phyloP scores from a whole-genome alignment of 345 rosid genomes.

The Mallotus nudiflorus region DNA sequence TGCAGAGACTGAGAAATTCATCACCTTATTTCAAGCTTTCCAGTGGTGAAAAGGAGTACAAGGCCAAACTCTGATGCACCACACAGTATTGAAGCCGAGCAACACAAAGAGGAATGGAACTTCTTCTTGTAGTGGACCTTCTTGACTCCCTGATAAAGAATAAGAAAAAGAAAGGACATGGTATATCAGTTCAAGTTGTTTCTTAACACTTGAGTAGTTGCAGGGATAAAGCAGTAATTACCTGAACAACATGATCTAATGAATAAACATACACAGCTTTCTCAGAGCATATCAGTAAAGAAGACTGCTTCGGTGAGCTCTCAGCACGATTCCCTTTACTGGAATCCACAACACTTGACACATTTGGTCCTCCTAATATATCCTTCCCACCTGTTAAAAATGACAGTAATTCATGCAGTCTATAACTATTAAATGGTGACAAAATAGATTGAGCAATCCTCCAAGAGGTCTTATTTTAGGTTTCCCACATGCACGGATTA shows the following conservation, averaged over 20 bases:
- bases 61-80: conserved; percentile 65
- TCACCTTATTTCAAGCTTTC: conserved; percentile 82
- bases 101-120: conserved; percentile 62
- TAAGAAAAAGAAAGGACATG: conserved; percentile 3
- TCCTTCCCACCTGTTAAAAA: conserved; percentile 54
- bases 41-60: conserved; percentile 60
- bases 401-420: conserved; percentile 10
- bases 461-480: conserved; percentile 4
- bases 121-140: conserved; percentile 82
- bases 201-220: background rate
- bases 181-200: background rate
- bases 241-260: conserved; percentile 65
- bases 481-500: background rate
- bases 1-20: background rate
- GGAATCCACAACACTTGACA: conserved; percentile 28
- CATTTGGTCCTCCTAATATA: conserved; percentile 32
- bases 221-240: conserved; percentile 26
- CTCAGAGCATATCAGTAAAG: conserved; percentile 72
- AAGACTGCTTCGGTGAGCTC: conserved; percentile 50
- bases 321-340: conserved; percentile 43
- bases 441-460: background rate
- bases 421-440: background rate
- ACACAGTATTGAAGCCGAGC: conserved; percentile 77
- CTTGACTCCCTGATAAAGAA: conserved; percentile 61
- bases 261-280: conserved; percentile 83